Evolutionary conservation across 208 protist genomes (phyloP).

Genomic region (Trichomonas tenax): DNA sequence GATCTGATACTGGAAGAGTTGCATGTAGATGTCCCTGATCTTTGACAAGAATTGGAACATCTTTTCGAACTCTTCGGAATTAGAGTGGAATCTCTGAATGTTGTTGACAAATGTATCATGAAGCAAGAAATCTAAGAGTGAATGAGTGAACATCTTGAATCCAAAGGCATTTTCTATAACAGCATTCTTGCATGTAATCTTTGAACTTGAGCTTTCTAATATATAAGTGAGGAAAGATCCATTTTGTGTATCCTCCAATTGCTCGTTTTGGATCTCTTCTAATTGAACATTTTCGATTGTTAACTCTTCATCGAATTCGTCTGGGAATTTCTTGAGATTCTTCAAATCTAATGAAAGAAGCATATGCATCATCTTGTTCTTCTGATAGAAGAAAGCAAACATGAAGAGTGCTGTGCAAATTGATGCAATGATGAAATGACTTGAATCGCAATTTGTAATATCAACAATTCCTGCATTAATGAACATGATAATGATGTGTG

Average conservation of each 20-base stretch:
- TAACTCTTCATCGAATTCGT: background rate
- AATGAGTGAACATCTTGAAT: background rate
- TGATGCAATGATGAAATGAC: background rate
- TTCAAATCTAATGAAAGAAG: background rate
- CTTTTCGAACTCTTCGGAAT: background rate
- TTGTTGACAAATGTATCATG: background rate
- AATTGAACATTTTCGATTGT: background rate
- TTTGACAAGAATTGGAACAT: background rate
- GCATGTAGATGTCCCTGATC: background rate
- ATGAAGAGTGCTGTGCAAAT: background rate
- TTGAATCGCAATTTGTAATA: background rate
- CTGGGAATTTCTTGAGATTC: background rate
- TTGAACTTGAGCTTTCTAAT: no score
- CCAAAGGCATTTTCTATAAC: background rate
- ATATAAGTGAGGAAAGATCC: background rate
- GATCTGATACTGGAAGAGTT: background rate
- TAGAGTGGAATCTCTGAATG: background rate
- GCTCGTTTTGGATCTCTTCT: background rate
- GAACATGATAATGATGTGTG: background rate
- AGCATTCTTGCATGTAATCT: background rate
- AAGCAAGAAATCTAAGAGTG: background rate
- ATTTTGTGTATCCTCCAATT: no score
- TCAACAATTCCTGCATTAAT: background rate
- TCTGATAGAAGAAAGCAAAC: background rate
- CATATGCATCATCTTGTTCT: background rate